Evolutionary conservation across 208 protist species (phyloP).

Genomic region (Perkinsela sp.): DNA sequence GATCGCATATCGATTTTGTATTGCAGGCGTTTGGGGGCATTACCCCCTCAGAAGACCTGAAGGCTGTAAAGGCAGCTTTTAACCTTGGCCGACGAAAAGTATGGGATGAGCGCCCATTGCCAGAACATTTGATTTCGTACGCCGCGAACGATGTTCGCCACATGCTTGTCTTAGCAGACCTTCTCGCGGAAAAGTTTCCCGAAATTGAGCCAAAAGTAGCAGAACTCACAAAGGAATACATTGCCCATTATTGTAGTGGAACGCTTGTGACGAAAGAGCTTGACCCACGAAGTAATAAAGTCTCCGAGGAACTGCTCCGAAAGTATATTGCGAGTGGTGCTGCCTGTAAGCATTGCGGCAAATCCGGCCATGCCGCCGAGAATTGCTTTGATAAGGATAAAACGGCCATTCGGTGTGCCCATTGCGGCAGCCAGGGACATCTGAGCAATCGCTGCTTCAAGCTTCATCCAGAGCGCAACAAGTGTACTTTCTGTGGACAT

Average conservation of each 20-base stretch:
- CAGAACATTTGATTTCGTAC: slow-evolving; percentile 51
- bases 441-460: slow-evolving; percentile 14
- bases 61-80: slow-evolving; percentile 46
- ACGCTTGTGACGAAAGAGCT: slow-evolving; percentile 21
- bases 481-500: slow-evolving; percentile 45
- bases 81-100: slow-evolving; percentile 35
- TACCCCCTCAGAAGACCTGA: slow-evolving; percentile 26
- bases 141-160: slow-evolving; percentile 57
- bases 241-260: slow-evolving; percentile 27
- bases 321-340: slow-evolving; percentile 39
- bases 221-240: slow-evolving; percentile 24
- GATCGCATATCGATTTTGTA: slow-evolving; percentile 47
- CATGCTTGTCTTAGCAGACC: slow-evolving; percentile 20
- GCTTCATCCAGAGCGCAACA: slow-evolving; percentile 28
- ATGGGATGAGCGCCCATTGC: slow-evolving; percentile 55
- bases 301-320: slow-evolving; percentile 30
- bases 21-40: slow-evolving; percentile 28
- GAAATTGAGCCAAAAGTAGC: not conserved
- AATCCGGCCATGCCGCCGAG: slow-evolving; percentile 31
- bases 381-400: slow-evolving; percentile 54
- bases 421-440: slow-evolving; percentile 17
- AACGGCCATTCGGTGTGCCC: slow-evolving; percentile 8
- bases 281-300: slow-evolving; percentile 25
- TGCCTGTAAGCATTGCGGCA: slow-evolving; percentile 29
- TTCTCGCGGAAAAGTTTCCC: not conserved